phyloP scores from a whole-genome alignment of 2,329 filamentous ascomycete species.

The Colletotrichum chlorophyti region DNA sequence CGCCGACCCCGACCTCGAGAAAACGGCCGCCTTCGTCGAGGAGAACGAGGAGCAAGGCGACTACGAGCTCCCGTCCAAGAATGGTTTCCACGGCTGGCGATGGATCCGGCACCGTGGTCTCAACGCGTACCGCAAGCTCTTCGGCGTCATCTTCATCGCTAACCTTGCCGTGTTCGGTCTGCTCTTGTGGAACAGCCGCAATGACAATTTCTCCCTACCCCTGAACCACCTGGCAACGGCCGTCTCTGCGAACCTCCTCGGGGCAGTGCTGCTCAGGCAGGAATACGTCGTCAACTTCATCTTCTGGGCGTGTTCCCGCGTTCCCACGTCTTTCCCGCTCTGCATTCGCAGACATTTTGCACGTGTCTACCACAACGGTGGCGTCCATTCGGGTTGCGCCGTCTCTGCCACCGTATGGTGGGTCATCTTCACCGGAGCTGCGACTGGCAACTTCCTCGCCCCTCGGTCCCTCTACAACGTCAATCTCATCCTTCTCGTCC shows the following conservation, averaged over 20 bases:
- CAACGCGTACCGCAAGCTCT: slow-evolving; percentile 63
- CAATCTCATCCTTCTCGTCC: slow-evolving; percentile 45
- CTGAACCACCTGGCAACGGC: slow-evolving; percentile 48
- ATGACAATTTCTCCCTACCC: slow-evolving; percentile 34
- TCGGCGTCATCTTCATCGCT: slow-evolving; percentile 56
- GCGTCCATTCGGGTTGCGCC: slow-evolving; percentile 57
- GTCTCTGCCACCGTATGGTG: slow-evolving; percentile 58
- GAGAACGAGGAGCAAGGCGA: slow-evolving; percentile 26
- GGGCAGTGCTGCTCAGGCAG: slow-evolving; percentile 58
- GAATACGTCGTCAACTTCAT: slow-evolving; percentile 59
- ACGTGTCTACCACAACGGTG: slow-evolving; percentile 60
- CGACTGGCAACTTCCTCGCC: slow-evolving; percentile 43
- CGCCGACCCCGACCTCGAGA: slow-evolving; percentile 23
- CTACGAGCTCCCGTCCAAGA: slow-evolving; percentile 49
- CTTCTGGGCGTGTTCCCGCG: slow-evolving; percentile 53
- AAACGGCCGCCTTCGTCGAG: slow-evolving; percentile 15
- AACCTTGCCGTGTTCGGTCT: slow-evolving; percentile 56
- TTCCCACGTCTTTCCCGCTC: slow-evolving; percentile 54
- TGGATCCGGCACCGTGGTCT: slow-evolving; percentile 53
- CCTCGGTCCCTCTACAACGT: slow-evolving; percentile 5
- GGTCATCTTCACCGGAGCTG: slow-evolving; percentile 46
- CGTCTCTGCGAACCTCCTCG: slow-evolving; percentile 55
- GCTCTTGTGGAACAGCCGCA: slow-evolving; percentile 40
- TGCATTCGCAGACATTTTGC: slow-evolving; percentile 53
- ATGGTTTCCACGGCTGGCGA: slow-evolving; percentile 45